Evolutionary conservation across 208 protist genomes (phyloP).

Genomic region (Leishmania gerbilli): DNA sequence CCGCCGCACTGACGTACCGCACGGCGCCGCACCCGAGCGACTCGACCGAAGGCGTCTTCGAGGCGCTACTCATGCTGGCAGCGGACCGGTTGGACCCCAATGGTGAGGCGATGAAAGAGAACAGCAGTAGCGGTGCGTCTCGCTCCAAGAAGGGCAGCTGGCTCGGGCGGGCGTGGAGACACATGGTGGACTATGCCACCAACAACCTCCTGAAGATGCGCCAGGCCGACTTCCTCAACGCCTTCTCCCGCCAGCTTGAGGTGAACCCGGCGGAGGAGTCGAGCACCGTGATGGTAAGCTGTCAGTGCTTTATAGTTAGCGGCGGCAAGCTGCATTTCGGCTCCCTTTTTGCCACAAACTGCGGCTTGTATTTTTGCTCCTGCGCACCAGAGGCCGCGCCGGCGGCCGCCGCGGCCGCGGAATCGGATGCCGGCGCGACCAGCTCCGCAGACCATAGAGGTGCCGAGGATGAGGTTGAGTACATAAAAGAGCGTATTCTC

Average conservation of each 20-base stretch:
- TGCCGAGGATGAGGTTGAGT: conserved; percentile 23
- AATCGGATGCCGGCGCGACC: background rate
- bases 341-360: conserved; percentile 47
- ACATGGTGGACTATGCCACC: conserved; percentile 23
- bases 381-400: conserved; percentile 6
- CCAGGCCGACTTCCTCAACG: conserved; percentile 39
- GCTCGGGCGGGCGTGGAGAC: conserved; percentile 36
- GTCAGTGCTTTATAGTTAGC: conserved; percentile 50
- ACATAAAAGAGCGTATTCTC: conserved; percentile 52
- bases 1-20: conserved; percentile 54
- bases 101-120: background rate
- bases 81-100: conserved; percentile 16
- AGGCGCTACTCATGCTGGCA: conserved; percentile 27
- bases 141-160: conserved; percentile 6
- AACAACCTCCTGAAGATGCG: conserved; percentile 19
- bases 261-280: conserved; percentile 31
- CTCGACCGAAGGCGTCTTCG: conserved; percentile 33
- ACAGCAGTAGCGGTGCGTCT: background rate
- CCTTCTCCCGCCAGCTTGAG: conserved; percentile 64
- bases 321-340: conserved; percentile 36
- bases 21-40: conserved; percentile 50
- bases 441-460: background rate
- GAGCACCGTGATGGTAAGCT: conserved; percentile 49
- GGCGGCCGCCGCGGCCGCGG: background rate
- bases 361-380: conserved; percentile 58